Evolutionary conservation across 2,329 filamentous ascomycete genomes (phyloP).

Genomic region (Cercospora sp.): DNA sequence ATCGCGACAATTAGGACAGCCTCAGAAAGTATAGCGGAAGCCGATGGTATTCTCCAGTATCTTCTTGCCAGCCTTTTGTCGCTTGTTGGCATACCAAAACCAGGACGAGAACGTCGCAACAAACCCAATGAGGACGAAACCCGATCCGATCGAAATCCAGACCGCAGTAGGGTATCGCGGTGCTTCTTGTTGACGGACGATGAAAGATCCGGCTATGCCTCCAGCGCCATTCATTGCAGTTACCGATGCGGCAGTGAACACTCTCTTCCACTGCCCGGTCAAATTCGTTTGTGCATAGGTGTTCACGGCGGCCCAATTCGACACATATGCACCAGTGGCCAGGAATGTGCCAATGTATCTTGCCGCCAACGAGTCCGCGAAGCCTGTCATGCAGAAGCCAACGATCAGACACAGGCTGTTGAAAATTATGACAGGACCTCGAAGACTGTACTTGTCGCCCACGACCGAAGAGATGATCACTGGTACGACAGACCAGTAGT

Average conservation of each 20-base stretch:
- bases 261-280: conserved; percentile 63
- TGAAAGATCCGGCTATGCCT: conserved; percentile 66
- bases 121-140: conserved; percentile 34
- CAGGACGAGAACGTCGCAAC: conserved; percentile 32
- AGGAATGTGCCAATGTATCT: conserved; percentile 66
- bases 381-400: conserved; percentile 66
- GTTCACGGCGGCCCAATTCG: conserved; percentile 67
- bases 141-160: conserved; percentile 63
- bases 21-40: conserved; percentile 49
- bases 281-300: conserved; percentile 65
- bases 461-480: conserved; percentile 63
- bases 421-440: conserved; percentile 65
- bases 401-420: conserved; percentile 62
- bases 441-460: conserved; percentile 60
- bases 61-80: conserved; percentile 31
- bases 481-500: conserved; percentile 66
- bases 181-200: conserved; percentile 61
- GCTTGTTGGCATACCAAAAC: conserved; percentile 34
- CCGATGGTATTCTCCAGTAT: conserved; percentile 40
- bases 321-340: conserved; percentile 66
- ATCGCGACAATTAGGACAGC: conserved; percentile 4
- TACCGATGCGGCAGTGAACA: conserved; percentile 60
- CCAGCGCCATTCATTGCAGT: conserved; percentile 62
- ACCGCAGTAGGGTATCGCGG: conserved; percentile 65
- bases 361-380: conserved; percentile 58